Conservation (phyloP, 2,329 filamentous ascomycete genomes). For the Blastomyces parvus region DNA sequence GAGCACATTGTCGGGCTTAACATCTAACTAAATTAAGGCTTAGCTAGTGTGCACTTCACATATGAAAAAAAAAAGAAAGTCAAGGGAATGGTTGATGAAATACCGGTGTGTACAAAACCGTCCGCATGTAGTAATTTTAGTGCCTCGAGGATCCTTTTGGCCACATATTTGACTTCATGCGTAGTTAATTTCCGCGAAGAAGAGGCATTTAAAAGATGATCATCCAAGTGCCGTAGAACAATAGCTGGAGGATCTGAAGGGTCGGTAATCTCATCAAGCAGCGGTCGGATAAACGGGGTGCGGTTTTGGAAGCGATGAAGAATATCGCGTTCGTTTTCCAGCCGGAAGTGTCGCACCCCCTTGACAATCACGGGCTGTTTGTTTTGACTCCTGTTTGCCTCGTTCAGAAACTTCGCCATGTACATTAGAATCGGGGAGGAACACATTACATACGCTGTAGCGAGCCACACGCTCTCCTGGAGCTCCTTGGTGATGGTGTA, state of each 20-base stretch:
- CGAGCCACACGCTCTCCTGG: slow-evolving; percentile 17
- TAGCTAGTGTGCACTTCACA: slow-evolving; percentile 13
- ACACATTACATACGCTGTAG: slow-evolving; percentile 12
- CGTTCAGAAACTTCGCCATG: background rate
- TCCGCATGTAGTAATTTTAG: slow-evolving; percentile 15
- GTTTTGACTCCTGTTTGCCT: slow-evolving; percentile 12
- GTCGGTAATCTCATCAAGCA: slow-evolving; percentile 21
- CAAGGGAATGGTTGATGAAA: background rate
- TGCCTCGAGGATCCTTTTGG: slow-evolving; percentile 15
- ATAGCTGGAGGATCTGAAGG: slow-evolving; percentile 16
- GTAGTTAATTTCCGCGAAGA: slow-evolving; percentile 14
- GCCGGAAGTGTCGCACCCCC: slow-evolving; percentile 17
- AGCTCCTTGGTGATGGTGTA: slow-evolving; percentile 16
- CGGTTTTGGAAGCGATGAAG: slow-evolving; percentile 20
- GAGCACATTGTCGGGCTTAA: slow-evolving; percentile 20
- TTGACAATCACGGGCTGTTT: slow-evolving; percentile 18
- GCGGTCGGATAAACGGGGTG: slow-evolving; percentile 16
- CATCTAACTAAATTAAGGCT: slow-evolving; percentile 13
- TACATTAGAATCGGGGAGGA: slow-evolving; percentile 8
- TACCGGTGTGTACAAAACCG: slow-evolving; percentile 19
- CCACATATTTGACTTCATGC: slow-evolving; percentile 18
- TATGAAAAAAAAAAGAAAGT: slow-evolving; percentile 15
- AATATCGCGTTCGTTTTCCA: slow-evolving; percentile 22
- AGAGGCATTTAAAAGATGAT: slow-evolving; percentile 19
- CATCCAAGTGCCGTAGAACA: slow-evolving; percentile 20